Base-by-base conservation (phyloP, 1,284 basidiomycete species). In the Apiotrichum montevideense region DNA sequence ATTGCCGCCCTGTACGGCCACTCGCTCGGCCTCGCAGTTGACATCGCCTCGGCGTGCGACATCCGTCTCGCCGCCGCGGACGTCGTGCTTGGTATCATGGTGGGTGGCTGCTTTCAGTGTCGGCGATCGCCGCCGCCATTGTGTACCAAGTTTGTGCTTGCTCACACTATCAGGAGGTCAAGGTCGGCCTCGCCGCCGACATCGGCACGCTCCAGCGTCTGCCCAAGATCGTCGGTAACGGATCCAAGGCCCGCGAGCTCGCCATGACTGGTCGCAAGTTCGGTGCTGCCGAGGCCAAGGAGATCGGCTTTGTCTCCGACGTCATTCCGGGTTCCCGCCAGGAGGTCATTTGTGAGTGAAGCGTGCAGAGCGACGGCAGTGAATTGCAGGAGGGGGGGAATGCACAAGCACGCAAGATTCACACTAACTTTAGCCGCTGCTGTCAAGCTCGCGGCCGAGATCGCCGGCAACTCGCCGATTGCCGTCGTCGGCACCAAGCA, bases 141-240 rank as follows among this genome's bases (percentile, higher is more conserved):
- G 21, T 21, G 21, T 21, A 21, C 21, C 21, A 21, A 21, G 21
- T 21, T 14, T 34, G n/a, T 7, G 33, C 15, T 43, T 43, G 51
- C 47, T 52, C 13, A 49, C 33, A 33, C 33, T 46, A 34, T 13
- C 69, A 90, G 88, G 92, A 97, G 81, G 87, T 92, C 7, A 90
- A 93, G 67, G 83, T 92, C 7, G 92, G 90, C 0, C 80, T 96
- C 0, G 91, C 92, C 2, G 88, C 93, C 2, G 93, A 96, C 72
- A 87, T 95, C 49, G 93, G 93, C 2, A 87, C 90, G 0, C 82
- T 98, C 13, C 89, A 93, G 37, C 84, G 87, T 42, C 79, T 95
- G 35, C 90, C 89, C 0, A 90, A 91, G 70, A 81, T 89, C 46
- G 83, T 84, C 0, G 89, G 85, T 0, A 94, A 92, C 76, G 82